These are phyloP conservation scores for Monosporascus sp. DNA, from an alignment of 2,329 filamentous ascomycete species.

Conservation along the genomic window DNA sequence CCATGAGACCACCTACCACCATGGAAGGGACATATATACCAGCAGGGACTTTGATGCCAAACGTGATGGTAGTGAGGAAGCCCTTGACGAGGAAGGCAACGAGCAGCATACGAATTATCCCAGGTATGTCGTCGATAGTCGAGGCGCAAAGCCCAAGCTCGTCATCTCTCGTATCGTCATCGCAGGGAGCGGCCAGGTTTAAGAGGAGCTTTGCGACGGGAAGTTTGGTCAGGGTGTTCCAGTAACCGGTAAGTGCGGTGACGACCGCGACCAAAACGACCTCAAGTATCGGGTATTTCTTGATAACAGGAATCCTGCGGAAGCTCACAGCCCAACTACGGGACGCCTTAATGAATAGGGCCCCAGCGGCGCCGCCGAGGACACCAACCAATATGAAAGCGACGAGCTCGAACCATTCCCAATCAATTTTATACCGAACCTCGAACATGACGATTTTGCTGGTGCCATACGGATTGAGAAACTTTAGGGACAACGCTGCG, in stretches of 20 bases:
- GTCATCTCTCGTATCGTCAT: slow-evolving; percentile 58
- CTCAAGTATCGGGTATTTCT: slow-evolving; percentile 78
- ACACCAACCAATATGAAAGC: slow-evolving; percentile 83
- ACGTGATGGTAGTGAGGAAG: slow-evolving; percentile 81
- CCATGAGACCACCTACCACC: slow-evolving; percentile 92
- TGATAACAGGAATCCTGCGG: slow-evolving; percentile 74
- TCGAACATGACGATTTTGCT: slow-evolving; percentile 96
- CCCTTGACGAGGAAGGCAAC: slow-evolving; percentile 87
- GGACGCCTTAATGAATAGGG: slow-evolving; percentile 94
- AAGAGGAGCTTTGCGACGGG: slow-evolving; percentile 87
- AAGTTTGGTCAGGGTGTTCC: slow-evolving; percentile 86
- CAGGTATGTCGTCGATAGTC: slow-evolving; percentile 69
- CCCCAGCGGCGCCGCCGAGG: slow-evolving; percentile 78
- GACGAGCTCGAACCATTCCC: slow-evolving; percentile 87
- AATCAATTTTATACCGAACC: slow-evolving; percentile 84
- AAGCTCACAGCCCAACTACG: slow-evolving; percentile 86
- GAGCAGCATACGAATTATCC: slow-evolving; percentile 66
- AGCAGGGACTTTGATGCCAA: slow-evolving; percentile 93
- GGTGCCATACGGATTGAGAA: slow-evolving; percentile 92
- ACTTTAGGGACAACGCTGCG: slow-evolving; percentile 86
- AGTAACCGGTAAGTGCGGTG: slow-evolving; percentile 83
- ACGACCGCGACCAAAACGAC: slow-evolving; percentile 81
- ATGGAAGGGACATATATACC: slow-evolving; percentile 98
- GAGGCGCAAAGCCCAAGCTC: slow-evolving; percentile 73
- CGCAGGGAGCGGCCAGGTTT: slow-evolving; percentile 85